These are phyloP conservation scores for Articulospora tetracladia DNA, from an alignment of 495 filamentous ascomycete species.

Conservation along the genomic window DNA sequence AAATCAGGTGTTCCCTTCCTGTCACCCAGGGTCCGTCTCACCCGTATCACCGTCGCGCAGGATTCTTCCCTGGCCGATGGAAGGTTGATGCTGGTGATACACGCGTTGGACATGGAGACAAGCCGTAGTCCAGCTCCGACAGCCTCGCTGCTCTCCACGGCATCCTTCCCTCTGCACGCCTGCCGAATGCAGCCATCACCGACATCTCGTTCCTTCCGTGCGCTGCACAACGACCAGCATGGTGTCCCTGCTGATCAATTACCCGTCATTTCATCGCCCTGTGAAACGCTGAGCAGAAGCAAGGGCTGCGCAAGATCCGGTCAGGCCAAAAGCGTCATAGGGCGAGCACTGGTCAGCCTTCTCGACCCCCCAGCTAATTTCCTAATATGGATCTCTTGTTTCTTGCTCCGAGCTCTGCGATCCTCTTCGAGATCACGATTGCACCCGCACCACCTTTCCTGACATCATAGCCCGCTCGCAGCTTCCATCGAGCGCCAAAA, in stretches of 20 bases:
- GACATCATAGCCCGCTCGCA: background rate
- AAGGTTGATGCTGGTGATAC: background rate
- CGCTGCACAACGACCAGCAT: background rate
- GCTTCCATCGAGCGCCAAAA: background rate
- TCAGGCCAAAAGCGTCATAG: background rate
- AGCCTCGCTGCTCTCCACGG: background rate
- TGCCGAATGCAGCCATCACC: background rate
- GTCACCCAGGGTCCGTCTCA: background rate
- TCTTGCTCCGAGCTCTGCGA: background rate
- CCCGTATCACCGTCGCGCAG: background rate
- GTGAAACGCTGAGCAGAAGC: background rate
- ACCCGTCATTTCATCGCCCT: background rate
- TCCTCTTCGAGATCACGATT: background rate
- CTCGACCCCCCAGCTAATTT: background rate
- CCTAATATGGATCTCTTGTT: background rate
- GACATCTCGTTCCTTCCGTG: no score
- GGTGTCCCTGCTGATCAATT: background rate
- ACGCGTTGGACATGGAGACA: background rate
- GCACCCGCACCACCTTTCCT: background rate
- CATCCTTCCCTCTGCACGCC: background rate
- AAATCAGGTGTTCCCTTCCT: background rate
- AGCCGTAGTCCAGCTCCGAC: background rate
- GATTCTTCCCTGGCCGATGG: background rate
- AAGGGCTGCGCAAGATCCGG: background rate
- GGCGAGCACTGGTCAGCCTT: background rate